A percentile compares a stretch with the other conserved stretches of the same genome.
Conservation (phyloP, 257 asterid species). For the Vinca minor region DNA sequence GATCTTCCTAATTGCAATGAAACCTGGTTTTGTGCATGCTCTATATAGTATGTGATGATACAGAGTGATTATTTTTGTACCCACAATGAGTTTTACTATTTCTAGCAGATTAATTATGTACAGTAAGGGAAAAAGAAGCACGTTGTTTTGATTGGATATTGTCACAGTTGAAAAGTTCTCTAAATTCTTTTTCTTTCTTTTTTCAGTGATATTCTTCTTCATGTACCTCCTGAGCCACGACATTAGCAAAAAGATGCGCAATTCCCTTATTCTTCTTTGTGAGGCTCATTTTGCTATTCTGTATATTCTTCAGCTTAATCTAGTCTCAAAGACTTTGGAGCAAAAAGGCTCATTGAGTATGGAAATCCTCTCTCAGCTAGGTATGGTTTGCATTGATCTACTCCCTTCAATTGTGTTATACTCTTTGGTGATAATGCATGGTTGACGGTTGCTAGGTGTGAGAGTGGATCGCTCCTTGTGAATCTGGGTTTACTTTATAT, state of each 20-base stretch:
- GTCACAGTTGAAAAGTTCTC: constrained; percentile 24
- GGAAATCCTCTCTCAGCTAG: constrained; percentile 72
- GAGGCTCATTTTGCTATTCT: constrained; percentile 85
- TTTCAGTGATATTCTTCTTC: constrained; percentile 95
- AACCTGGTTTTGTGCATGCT: constrained; percentile 93
- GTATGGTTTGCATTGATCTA: constrained; percentile 48
- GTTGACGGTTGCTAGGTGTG: too few species aligned
- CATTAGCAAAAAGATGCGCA: constrained; percentile 65
- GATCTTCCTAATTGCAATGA: constrained; percentile 82
- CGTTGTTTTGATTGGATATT: constrained; percentile 9
- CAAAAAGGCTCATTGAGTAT: constrained; percentile 54
- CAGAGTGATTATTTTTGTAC: constrained; percentile 5
- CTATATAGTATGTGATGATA: constrained; percentile 62
- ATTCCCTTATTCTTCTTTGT: constrained; percentile 77
- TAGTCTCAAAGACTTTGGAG: constrained; percentile 62
- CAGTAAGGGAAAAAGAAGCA: not conserved
- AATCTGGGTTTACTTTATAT: too few species aligned
- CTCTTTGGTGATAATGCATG: too few species aligned
- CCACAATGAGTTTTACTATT: constrained; percentile 1
- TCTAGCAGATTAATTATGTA: constrained; percentile 1
- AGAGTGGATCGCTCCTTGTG: too few species aligned
- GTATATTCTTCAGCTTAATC: constrained; percentile 84
- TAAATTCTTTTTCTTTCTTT: constrained; percentile 15
- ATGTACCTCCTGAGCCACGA: constrained; percentile 75
- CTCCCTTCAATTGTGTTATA: too few species aligned